These are phyloP conservation scores for Theobroma grandiflorum DNA, from an alignment of 441 rosid genomes.

Conservation along the genomic window DNA sequence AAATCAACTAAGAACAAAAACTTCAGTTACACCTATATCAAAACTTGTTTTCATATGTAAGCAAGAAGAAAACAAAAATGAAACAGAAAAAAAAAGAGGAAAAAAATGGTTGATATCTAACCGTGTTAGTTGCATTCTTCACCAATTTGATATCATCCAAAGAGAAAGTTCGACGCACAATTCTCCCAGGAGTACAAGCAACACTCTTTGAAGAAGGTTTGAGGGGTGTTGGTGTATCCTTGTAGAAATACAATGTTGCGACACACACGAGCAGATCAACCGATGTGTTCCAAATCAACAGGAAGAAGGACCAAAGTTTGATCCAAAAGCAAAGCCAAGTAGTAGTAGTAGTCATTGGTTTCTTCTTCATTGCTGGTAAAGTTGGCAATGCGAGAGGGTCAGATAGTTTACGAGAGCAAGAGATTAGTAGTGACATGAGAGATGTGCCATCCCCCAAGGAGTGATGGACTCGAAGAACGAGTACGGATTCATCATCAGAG, in stretches of 20 bases:
- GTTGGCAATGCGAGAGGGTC: constrained; percentile 16
- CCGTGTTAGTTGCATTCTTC: constrained; percentile 32
- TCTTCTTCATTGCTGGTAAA: background rate
- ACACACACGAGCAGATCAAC: constrained; percentile 24
- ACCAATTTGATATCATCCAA: constrained; percentile 43
- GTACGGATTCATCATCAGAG: constrained; percentile 26
- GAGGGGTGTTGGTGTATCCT: constrained; percentile 35
- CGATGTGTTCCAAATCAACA: constrained; percentile 31
- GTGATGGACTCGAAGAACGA: constrained; percentile 35
- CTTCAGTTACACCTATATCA: too few species aligned
- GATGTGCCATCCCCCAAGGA: constrained; percentile 40
- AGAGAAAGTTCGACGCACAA: constrained; percentile 32
- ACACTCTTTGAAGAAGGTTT: constrained; percentile 20
- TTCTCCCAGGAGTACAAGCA: constrained; percentile 23
- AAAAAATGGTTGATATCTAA: background rate
- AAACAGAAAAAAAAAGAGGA: background rate
- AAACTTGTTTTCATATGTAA: background rate
- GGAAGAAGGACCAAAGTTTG: background rate
- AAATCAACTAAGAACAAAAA: too few species aligned
- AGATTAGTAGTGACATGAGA: constrained; percentile 36
- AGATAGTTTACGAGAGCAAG: constrained; percentile 19
- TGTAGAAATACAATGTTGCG: constrained; percentile 33
- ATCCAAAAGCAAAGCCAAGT: background rate
- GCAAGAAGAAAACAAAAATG: background rate
- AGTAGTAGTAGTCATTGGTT: background rate